Evolutionary conservation across 2,329 filamentous ascomycete genomes (phyloP), one percentile per base, ranked within the genome.

Genomic region (Fusarium tanahbumbuense): DNA sequence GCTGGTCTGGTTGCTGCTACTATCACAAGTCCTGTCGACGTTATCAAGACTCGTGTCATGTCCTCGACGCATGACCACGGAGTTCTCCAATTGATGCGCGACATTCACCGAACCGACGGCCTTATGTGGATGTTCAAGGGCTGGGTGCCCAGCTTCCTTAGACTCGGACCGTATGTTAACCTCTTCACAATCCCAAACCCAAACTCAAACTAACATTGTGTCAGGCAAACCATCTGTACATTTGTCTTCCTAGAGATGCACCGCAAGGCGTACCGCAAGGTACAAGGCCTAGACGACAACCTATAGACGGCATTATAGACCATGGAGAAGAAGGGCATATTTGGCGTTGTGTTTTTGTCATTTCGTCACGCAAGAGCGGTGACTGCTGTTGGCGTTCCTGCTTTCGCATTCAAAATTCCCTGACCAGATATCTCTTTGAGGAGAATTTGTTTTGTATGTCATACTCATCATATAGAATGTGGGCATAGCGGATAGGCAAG

Each of bases 1-100:
- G 93, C 93, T 2, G 93, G 93, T 12, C 89, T 97, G 65, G 91
- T 94, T 9, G 93, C 93, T 7, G 95, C 93, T 2, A 96, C 93
- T 1, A 87, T 95, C 15, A 96, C 92, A 71, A 93, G 90, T 60
- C 93, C 93, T 1, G 90, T 97, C 53, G 93, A 97, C 79, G 93
- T 97, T 30, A 90, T 97, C 81, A 97, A 97, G 85, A 97, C 93
- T 12, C 86, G 92, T 25, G 88, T 97, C 75, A 97, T 97, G 93
- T 92, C 90, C 67, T 87, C 90, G 25, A 81, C 81, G 50, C 78
- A 82, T 44, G 78, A 82, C 66, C 76, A 83, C 67, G 83, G 86
- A 27, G 80, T 96, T 30, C 69, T 87, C 5, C 83, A 82, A 59
- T 79, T 94, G 23, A 81, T 97, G 56, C 81, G 83, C 44, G 89